phyloP scores from a whole-genome alignment of 306 rosid genomes.

The Vigna angularis region DNA sequence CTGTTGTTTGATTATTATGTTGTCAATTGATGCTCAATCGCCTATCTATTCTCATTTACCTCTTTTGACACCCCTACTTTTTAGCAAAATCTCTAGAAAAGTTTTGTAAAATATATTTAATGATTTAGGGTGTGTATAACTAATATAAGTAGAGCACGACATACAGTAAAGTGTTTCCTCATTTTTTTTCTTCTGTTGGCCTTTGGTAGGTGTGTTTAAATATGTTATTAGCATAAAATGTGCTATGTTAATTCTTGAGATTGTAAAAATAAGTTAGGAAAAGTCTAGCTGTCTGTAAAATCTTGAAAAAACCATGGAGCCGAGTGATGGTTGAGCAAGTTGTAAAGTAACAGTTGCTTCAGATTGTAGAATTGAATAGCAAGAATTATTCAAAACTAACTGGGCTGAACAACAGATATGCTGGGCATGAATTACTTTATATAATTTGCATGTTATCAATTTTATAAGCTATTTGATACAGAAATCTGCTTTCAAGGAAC shows the following conservation, averaged over 20 bases:
- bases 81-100: conserved; percentile 24
- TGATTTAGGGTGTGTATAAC: conserved; percentile 29
- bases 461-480: conserved; percentile 94
- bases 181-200: neutral
- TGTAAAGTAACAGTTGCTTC: conserved; percentile 17
- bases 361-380: conserved; percentile 32
- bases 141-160: conserved; percentile 2
- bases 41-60: conserved; percentile 6
- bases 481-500: conserved; percentile 93
- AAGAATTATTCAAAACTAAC: conserved; percentile 18
- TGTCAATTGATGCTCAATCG: conserved; percentile 27
- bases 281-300: conserved; percentile 25
- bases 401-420: conserved; percentile 32
- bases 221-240: conserved; percentile 21
- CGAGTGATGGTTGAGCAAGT: conserved; percentile 14
- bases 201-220: conserved; percentile 1
- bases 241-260: conserved; percentile 17
- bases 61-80: conserved; percentile 2
- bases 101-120: conserved; percentile 8
- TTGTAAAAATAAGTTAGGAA: conserved; percentile 33
- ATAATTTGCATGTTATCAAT: conserved; percentile 51
- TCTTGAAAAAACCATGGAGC: conserved; percentile 17
- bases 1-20: conserved; percentile 29
- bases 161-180: neutral
- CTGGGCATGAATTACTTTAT: conserved; percentile 34